Conservation (phyloP, 306 rosid genomes). For the Begonia peltatifolia region DNA sequence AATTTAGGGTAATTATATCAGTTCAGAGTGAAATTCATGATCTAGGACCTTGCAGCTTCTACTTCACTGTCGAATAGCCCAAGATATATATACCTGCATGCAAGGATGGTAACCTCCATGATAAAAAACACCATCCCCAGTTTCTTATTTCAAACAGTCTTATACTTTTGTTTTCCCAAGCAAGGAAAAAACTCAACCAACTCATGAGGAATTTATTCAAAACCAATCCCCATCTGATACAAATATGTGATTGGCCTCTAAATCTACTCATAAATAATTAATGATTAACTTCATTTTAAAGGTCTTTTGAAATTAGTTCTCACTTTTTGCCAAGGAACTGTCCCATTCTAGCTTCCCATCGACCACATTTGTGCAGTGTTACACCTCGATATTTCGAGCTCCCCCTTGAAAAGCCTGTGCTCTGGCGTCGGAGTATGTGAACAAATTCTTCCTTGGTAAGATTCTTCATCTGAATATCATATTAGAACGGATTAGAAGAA, state of each 20-base stretch:
- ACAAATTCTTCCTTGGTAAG: neutral
- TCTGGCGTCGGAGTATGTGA: neutral
- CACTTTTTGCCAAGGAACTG: neutral
- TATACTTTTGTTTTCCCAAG: conserved; percentile 37
- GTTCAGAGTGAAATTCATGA: conserved; percentile 73
- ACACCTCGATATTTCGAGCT: neutral
- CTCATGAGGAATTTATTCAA: conserved; percentile 28
- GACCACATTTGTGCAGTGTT: neutral
- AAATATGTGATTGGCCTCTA: neutral
- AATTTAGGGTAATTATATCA: conserved; percentile 61
- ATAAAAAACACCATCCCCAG: conserved; percentile 74
- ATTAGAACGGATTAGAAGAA: conserved; percentile 1
- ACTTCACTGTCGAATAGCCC: conserved; percentile 99
- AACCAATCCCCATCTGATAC: conserved; percentile 22
- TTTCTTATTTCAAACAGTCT: conserved; percentile 43
- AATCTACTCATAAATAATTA: conserved; percentile 12
- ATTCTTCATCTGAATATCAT: conserved; percentile 3
- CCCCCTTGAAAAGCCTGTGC: neutral
- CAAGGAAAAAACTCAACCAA: conserved; percentile 24
- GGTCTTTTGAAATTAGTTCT: conserved; percentile 11
- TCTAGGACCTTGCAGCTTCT: conserved; percentile 99
- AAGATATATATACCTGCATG: conserved; percentile 99
- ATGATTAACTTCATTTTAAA: neutral
- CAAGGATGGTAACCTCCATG: conserved; percentile 81
- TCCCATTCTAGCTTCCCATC: neutral